Evolutionary conservation across 2,329 filamentous ascomycete genomes (phyloP), one percentile per base, ranked within the genome.

Genomic region (Fragosphaeria purpurea): DNA sequence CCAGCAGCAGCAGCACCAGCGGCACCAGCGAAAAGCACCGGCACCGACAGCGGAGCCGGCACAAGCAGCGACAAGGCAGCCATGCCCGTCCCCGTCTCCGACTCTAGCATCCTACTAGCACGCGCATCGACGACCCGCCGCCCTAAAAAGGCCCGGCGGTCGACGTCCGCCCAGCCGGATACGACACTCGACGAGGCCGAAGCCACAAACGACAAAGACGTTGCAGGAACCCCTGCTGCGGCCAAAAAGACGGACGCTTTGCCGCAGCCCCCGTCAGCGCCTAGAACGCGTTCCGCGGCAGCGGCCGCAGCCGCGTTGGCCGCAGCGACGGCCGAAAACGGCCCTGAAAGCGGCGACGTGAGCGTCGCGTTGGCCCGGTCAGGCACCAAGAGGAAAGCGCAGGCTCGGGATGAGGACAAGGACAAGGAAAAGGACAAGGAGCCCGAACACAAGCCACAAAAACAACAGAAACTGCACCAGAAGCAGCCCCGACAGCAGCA

Each of bases 361-460:
- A 65, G 61, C 46, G 53, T 64, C 42, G 57, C 54, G 41, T 57
- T 65, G 4, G 65, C 65, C n/a, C 59, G 57, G 35, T 61, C 59
- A 5, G 61, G 63, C 62, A 7, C 53, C 56, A 58, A 43, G 56
- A 58, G 42, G 58, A 37, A 37, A 11, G 35, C 7, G 11, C 35
- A 37, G 11, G 11, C 7, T 7, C 35, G 35, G 35, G 11, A 37
- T 7, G 11, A 37, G 7, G 7, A 37, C 7, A 7, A 37, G 11
- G 35, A 37, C 35, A 37, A 11, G 4, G 35, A 37, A 2, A 37
- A 37, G 7, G 35, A 37, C 7, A 37, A 37, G 35, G 35, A 22
- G 22, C 22, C 22, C 35, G 35, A 37, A 37, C 35, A 11, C 35
- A 7, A 37, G 35, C 11, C 7, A 7, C 11, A 11, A 37, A 37